A percentile compares a stretch with the other conserved stretches of the same genome.
Evolutionary conservation across 306 rosid species (phyloP).

Genomic region (Myrica gale): DNA sequence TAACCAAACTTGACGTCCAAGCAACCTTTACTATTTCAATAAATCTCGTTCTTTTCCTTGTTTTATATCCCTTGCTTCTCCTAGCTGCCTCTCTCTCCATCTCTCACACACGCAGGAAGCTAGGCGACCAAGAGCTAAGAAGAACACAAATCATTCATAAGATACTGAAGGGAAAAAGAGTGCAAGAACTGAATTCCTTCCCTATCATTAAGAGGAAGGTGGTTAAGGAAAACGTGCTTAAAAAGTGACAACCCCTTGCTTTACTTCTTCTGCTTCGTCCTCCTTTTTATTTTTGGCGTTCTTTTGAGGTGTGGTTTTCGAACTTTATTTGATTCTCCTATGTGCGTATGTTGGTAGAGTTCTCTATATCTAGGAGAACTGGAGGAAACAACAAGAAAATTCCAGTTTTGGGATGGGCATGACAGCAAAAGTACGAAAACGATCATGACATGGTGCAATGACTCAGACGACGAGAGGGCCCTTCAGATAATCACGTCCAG

Average conservation of each 20-base stretch:
- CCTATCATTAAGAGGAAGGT: conserved; percentile 21
- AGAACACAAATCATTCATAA: conserved; percentile 22
- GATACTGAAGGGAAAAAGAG: conserved; percentile 16
- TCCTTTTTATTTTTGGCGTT: not conserved
- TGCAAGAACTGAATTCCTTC: conserved; percentile 29
- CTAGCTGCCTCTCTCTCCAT: not conserved
- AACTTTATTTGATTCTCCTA: not conserved
- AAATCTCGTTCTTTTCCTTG: conserved; percentile 18
- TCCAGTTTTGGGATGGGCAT: conserved; percentile 35
- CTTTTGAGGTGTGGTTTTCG: not conserved
- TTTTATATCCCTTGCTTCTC: conserved; percentile 22
- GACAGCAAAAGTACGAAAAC: conserved; percentile 25
- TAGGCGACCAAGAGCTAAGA: conserved; percentile 1
- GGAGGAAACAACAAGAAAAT: conserved; percentile 34
- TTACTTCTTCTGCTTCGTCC: conserved; percentile 6
- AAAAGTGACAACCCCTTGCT: conserved; percentile 35
- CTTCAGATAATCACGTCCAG: conserved; percentile 27
- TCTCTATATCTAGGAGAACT: conserved; percentile 24
- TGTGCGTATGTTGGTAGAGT: conserved; percentile 5
- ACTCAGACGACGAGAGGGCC: conserved; percentile 48
- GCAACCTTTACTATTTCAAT: conserved; percentile 50
- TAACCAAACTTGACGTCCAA: conserved; percentile 57
- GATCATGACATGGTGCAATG: conserved; percentile 71
- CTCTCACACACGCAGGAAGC: not conserved
- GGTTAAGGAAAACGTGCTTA: conserved; percentile 41